Base-by-base conservation (phyloP, 225 moss, liverwort and hornwort genomes). In the Antitrichia curtipendula region DNA sequence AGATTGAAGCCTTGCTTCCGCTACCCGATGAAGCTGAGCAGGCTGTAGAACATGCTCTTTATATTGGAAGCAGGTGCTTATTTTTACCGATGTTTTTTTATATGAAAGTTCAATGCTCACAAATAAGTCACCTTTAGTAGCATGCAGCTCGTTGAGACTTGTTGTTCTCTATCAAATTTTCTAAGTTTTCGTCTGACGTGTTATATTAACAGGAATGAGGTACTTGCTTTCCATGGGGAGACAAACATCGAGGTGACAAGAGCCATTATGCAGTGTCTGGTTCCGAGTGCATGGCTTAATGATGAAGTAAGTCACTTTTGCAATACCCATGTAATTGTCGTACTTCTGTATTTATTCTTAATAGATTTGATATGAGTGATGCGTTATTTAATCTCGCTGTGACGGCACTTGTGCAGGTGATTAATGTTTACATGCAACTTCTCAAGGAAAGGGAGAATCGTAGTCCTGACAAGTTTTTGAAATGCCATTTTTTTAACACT, bases 391-490 rank as follows among this genome's bases (percentile, higher is more conserved):
- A 82, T 79, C 52, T 82, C 32, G 36, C 82, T 82, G 24, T 90
- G 73, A 72, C 49, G 72, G 86, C 56, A 34, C 36, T 66, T 91
- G 88, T 75, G 85, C 92, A 98, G 99, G 97, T 99, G 45, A 99
- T 99, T 68, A 99, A 99, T 91, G 91, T 99, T 56, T 99, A 99
- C 85, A 97, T 99, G 99, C 96, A 99, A 80, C 94, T 99, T 40
- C 90, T 99, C 82, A 99, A 99, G 92, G 99, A 99, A 87, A 94
- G 99, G 82, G 97, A 99, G 84, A 43, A 85, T 75, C 91, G 91
- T 19, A 92, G 92, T 71, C 94, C 97, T 68, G 89, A 94, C 75
- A 97, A 95, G 57, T 97, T 95, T 85, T 88, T 97, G 84, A 97
- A 94, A 82, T 99, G 99, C 76, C 99, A 99, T 86, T 99, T 99